phyloP scores from a whole-genome alignment of 2,329 filamentous ascomycete genomes.

The Phyllosticta capitalensis region DNA sequence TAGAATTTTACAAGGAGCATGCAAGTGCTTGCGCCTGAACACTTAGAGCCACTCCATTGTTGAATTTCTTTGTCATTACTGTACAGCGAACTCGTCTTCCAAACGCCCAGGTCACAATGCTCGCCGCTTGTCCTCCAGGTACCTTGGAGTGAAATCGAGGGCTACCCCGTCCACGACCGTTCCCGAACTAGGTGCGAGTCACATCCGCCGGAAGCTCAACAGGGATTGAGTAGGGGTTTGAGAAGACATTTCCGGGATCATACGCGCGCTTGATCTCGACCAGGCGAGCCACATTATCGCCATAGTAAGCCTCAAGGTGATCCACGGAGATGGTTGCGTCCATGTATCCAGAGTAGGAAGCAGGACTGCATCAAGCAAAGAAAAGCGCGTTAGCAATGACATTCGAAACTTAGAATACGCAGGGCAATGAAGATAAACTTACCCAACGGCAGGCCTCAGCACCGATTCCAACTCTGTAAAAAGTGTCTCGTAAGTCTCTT shows the following conservation, averaged over 20 bases:
- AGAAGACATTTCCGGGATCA: not conserved
- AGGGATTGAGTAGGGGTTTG: not conserved
- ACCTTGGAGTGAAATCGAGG: too few relatives aligned
- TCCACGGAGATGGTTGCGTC: not conserved
- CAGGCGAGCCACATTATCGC: not conserved
- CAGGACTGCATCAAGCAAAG: not conserved
- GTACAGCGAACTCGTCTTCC: too few relatives aligned
- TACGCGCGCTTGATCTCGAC: slow-evolving; percentile 1
- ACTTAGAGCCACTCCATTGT: too few relatives aligned
- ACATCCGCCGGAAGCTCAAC: not conserved
- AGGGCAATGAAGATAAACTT: not conserved
- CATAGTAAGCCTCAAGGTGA: slow-evolving; percentile 23
- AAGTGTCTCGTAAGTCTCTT: slow-evolving; percentile 11
- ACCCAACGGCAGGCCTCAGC: slow-evolving; percentile 7
- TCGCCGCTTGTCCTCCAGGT: too few relatives aligned
- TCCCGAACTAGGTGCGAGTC: not conserved
- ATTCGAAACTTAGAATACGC: not conserved
- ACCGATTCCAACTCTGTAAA: slow-evolving; percentile 13
- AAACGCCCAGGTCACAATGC: too few relatives aligned
- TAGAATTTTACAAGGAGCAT: too few relatives aligned
- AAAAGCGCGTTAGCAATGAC: not conserved
- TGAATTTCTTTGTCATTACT: too few relatives aligned
- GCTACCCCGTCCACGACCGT: too few relatives aligned
- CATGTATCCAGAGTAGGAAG: not conserved
- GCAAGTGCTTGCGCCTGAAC: too few relatives aligned